Evolutionary conservation across 1,284 basidiomycete species (phyloP).

Genomic region (Trichosporon sp.): DNA sequence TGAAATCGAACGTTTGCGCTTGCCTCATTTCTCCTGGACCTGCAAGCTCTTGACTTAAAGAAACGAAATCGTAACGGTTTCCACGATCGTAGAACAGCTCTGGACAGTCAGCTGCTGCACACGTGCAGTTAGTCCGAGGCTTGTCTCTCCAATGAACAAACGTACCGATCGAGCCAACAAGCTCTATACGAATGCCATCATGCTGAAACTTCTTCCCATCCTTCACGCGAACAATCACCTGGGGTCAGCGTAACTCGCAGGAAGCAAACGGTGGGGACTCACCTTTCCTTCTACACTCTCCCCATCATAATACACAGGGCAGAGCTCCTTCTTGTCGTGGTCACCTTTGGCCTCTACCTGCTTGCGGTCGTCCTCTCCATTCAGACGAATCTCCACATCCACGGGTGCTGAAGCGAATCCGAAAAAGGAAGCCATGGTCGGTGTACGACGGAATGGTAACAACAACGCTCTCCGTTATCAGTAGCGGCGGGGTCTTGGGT

Average conservation of each 20-base stretch:
- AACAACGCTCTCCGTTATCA: not conserved
- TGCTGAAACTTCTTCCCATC: constrained; percentile 94
- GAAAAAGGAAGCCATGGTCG: constrained; percentile 63
- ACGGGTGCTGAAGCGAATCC: constrained; percentile 72
- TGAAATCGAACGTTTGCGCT: constrained; percentile 90
- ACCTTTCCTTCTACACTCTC: constrained; percentile 85
- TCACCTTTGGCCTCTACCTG: constrained; percentile 62
- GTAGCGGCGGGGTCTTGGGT: not conserved
- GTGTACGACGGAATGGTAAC: not conserved
- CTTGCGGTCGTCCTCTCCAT: constrained; percentile 80
- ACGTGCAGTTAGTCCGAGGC: not conserved
- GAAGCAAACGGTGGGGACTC: constrained; percentile 37
- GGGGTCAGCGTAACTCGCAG: constrained; percentile 7
- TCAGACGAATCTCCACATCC: constrained; percentile 84
- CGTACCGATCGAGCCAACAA: constrained; percentile 91
- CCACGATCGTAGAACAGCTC: constrained; percentile 82
- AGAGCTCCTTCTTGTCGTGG: constrained; percentile 73
- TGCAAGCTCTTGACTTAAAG: constrained; percentile 88
- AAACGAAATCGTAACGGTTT: constrained; percentile 96
- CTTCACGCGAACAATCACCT: constrained; percentile 82
- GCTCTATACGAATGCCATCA: constrained; percentile 97
- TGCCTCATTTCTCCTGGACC: constrained; percentile 91
- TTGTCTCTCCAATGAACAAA: not conserved
- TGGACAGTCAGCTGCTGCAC: constrained; percentile 39
- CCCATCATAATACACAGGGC: constrained; percentile 93